Evolutionary conservation across 2,329 filamentous ascomycete species (phyloP).

Genomic region (Coniochaeta sp.): DNA sequence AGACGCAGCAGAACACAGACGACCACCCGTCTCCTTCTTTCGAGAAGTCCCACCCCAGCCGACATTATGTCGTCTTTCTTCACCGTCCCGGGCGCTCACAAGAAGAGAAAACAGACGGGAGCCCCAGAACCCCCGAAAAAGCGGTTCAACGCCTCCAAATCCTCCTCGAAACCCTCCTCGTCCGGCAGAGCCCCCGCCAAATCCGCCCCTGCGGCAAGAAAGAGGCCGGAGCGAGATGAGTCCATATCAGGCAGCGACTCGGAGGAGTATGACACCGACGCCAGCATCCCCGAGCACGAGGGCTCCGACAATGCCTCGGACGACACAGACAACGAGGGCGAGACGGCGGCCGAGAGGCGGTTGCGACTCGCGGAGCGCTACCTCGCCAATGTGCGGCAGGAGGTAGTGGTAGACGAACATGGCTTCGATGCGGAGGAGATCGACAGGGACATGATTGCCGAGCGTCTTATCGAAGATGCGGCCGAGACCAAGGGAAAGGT

Average conservation of each 20-base stretch:
- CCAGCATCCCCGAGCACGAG: constrained; percentile 23
- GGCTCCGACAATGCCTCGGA: constrained; percentile 42
- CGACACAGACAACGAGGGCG: constrained; percentile 66
- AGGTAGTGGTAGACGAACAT: constrained; percentile 62
- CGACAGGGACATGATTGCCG: constrained; percentile 85
- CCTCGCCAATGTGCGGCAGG: constrained; percentile 78
- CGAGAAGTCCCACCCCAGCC: constrained; percentile 4
- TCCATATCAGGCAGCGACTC: constrained; percentile 76
- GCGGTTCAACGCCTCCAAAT: constrained; percentile 42
- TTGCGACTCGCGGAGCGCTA: constrained; percentile 86
- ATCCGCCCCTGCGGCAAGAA: constrained; percentile 28
- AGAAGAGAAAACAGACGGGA: constrained; percentile 75
- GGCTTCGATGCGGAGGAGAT: constrained; percentile 94
- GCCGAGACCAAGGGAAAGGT: constrained; percentile 86
- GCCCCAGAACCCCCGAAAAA: constrained; percentile 52
- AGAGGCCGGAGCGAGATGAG: constrained; percentile 40
- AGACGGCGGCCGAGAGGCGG: constrained; percentile 85
- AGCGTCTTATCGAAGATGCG: constrained; percentile 84
- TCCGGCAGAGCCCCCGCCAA: constrained; percentile 34
- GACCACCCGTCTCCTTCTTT: neutral
- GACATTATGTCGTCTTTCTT: constrained; percentile 88
- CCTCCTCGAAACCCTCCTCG: constrained; percentile 33
- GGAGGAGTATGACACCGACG: constrained; percentile 53
- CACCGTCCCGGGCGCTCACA: constrained; percentile 76
- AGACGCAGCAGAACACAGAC: neutral